Evolutionary conservation across 768 basidiomycete genomes (phyloP).

Genomic region (Amanita molliuscula): DNA sequence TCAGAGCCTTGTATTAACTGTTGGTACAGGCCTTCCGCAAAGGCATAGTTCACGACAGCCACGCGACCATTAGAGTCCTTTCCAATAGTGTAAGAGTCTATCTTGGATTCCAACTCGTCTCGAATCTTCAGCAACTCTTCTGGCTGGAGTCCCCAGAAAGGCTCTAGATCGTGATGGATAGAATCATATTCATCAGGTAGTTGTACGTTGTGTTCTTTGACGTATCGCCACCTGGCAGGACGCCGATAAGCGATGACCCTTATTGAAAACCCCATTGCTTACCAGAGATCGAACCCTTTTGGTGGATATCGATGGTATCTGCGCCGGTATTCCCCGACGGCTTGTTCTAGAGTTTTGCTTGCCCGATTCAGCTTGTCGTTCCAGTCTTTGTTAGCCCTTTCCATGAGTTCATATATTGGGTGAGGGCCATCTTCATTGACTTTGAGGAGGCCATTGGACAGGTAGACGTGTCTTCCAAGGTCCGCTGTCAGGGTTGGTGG

Average conservation of each 20-base stretch:
- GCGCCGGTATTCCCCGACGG: conserved; percentile 65
- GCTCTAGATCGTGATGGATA: conserved; percentile 64
- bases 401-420: conserved; percentile 72
- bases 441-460: conserved; percentile 29
- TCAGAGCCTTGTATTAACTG: conserved; percentile 23
- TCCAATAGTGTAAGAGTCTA: conserved; percentile 31
- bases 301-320: conserved; percentile 77
- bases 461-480: conserved; percentile 21
- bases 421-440: conserved; percentile 37
- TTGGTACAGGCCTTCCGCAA: conserved; percentile 23
- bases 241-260: background rate
- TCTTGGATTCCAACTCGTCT: conserved; percentile 24
- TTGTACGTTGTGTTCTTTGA: conserved; percentile 58
- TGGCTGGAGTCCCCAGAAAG: conserved; percentile 66
- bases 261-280: conserved; percentile 13
- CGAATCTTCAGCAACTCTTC: conserved; percentile 26
- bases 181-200: conserved; percentile 84
- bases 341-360: conserved; percentile 64
- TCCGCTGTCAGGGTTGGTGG: background rate
- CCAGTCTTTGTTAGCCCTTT: conserved; percentile 60
- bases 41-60: conserved; percentile 23
- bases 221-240: conserved; percentile 39
- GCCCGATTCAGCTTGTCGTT: conserved; percentile 47
- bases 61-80: conserved; percentile 18
- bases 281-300: conserved; percentile 84